Evolutionary conservation across 1,284 basidiomycete genomes (phyloP), one percentile per base, ranked within the genome.

Genomic region (Fomes fomentarius): DNA sequence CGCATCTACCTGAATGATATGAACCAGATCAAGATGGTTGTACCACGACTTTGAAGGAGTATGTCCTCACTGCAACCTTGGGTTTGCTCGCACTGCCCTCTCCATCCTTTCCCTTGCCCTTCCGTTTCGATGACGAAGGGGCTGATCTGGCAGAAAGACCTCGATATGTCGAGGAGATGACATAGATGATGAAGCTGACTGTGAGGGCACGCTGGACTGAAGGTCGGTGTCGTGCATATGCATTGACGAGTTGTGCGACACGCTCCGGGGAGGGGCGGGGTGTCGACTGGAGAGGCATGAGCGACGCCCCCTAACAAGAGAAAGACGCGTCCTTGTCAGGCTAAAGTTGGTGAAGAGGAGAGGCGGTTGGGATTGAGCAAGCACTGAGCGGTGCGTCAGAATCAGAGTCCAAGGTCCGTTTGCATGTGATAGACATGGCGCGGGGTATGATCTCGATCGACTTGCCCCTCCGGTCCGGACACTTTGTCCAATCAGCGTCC

Each of bases 181-280:
- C 80, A 69, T 91, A 88, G 33, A 85, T 52, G 3, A 87, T 76
- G 64, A 91, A 90, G 6, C 78, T 74, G 22, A 78, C 64, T 44
- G 84, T 93, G 17, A 94, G 74, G 22, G 77, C 62, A 33, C 83
- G 82, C 69, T 94, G 92, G 47, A 93, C 74, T 31, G 80, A 65
- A 1, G 89, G 88, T 8, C 92, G 75, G 66, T 92, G 83, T 3
- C 68, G 58, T 2, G 79, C 67, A 65, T 95, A 95, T 8, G 70
- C 56, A 40, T 75, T 76, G 21, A 78, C 68, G 45, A 87, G 68
- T 42, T 71, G 71, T 7, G 76, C 66, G 31, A 84, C 34, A 22
- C 64, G 68, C 39, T 67, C 62, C 43, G 63, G 62, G 53, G 48
- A 61, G 1, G 66, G 63, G 45, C 60, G 62, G 37, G 72, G 62